Evolutionary conservation across 1,284 basidiomycete species (phyloP).

Genomic region (Veloporphyrellus conicus): DNA sequence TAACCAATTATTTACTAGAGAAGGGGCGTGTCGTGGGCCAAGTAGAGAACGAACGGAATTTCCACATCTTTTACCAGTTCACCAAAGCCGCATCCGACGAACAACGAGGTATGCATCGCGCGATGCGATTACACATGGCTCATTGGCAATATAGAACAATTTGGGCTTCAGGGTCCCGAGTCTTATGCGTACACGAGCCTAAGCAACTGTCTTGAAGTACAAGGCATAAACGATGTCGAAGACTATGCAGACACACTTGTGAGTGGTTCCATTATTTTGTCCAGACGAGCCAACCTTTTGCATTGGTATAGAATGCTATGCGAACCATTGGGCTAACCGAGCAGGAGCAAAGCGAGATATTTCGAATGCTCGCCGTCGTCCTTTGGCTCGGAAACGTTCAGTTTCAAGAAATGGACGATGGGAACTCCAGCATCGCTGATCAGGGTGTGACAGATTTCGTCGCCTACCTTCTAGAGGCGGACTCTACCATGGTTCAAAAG

Average conservation of each 20-base stretch:
- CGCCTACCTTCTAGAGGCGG: constrained; percentile 90
- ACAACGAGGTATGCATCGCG: constrained; percentile 66
- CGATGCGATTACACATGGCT: constrained; percentile 9
- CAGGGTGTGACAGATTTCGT: constrained; percentile 92
- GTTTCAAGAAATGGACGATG: constrained; percentile 85
- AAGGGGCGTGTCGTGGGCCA: constrained; percentile 97
- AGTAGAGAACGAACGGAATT: constrained; percentile 94
- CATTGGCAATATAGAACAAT: constrained; percentile 63
- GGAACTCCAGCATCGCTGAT: constrained; percentile 81
- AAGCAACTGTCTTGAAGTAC: constrained; percentile 89
- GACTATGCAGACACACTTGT: constrained; percentile 90
- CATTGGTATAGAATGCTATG: constrained; percentile 76
- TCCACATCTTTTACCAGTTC: constrained; percentile 99
- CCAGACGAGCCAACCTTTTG: constrained; percentile 17
- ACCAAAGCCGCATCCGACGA: constrained; percentile 90
- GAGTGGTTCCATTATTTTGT: constrained; percentile 25
- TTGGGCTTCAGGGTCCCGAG: constrained; percentile 96
- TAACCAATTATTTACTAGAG: constrained; percentile 97
- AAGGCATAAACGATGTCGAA: constrained; percentile 83
- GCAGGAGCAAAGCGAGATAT: constrained; percentile 89
- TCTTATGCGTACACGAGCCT: constrained; percentile 91
- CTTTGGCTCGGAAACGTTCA: constrained; percentile 97
- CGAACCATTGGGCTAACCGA: constrained; percentile 80
- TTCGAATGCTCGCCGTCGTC: constrained; percentile 87
- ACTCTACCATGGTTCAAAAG: constrained; percentile 76